Evolutionary conservation across 2,329 filamentous ascomycete species (phyloP).

Genomic region (Hypomyces perniciosus): DNA sequence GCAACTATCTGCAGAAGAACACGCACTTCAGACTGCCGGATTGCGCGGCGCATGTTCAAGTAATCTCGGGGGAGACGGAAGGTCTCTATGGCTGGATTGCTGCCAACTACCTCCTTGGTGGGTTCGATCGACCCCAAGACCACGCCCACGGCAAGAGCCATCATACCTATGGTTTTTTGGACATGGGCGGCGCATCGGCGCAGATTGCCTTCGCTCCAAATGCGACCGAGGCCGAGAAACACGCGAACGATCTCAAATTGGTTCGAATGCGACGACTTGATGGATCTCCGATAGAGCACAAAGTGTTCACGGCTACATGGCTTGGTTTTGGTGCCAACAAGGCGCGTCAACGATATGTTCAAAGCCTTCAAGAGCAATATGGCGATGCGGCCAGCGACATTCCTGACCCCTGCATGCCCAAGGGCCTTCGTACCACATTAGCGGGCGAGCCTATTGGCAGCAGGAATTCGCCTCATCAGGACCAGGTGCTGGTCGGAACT

Average conservation of each 20-base stretch:
- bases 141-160: constrained; percentile 82
- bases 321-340: constrained; percentile 95
- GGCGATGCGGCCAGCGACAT: constrained; percentile 57
- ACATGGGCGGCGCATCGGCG: constrained; percentile 96
- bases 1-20: constrained; percentile 69
- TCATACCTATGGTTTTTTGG: constrained; percentile 92
- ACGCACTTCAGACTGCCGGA: constrained; percentile 85
- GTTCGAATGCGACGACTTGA: constrained; percentile 79
- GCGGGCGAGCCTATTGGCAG: constrained; percentile 53
- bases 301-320: constrained; percentile 94
- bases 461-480: constrained; percentile 30
- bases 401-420: constrained; percentile 86
- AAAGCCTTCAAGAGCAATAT: constrained; percentile 64
- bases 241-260: constrained; percentile 82
- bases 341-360: constrained; percentile 78
- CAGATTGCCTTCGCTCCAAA: constrained; percentile 98
- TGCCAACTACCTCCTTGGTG: constrained; percentile 88
- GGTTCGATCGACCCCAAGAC: constrained; percentile 70
- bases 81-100: constrained; percentile 97
- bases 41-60: constrained; percentile 82
- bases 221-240: constrained; percentile 79
- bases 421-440: constrained; percentile 66
- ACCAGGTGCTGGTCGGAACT: constrained; percentile 66
- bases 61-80: constrained; percentile 93
- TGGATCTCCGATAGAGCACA: constrained; percentile 71